A percentile compares a stretch with the other conserved stretches of the same genome.
Evolutionary conservation across 345 rosid species (phyloP).

Genomic region (Eucalyptus leucophloia): DNA sequence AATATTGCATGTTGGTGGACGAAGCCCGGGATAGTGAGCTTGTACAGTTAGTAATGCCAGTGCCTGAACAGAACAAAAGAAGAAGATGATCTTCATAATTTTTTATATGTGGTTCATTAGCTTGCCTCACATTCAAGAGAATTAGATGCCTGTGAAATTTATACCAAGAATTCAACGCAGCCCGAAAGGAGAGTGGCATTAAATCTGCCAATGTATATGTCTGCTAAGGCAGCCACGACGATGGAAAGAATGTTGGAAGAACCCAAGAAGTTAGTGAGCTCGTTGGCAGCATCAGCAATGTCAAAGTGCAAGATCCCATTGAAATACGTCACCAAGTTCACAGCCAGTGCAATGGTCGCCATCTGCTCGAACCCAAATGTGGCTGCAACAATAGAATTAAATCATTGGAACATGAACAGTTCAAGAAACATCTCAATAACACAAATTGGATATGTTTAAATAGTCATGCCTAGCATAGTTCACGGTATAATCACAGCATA

Average conservation of each 20-base stretch:
- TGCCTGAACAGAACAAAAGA: slow-evolving; percentile 12
- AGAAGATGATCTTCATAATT: background rate
- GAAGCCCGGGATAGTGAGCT: slow-evolving; percentile 33
- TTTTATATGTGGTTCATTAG: background rate
- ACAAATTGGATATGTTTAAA: background rate
- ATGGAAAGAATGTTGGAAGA: slow-evolving; percentile 28
- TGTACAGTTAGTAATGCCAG: slow-evolving; percentile 29
- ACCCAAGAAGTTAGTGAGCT: slow-evolving; percentile 46
- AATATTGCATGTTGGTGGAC: slow-evolving; percentile 33
- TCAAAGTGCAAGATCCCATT: slow-evolving; percentile 30
- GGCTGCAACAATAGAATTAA: slow-evolving; percentile 8
- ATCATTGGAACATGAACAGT: background rate
- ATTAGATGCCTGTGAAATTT: background rate
- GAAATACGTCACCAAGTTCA: slow-evolving; percentile 44
- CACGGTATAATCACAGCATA: background rate
- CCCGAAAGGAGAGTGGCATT: slow-evolving; percentile 28
- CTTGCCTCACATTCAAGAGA: background rate
- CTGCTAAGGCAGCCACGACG: slow-evolving; percentile 29
- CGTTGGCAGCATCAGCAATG: slow-evolving; percentile 45
- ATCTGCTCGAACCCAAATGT: slow-evolving; percentile 24
- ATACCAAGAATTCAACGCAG: slow-evolving; percentile 35
- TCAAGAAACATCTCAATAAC: background rate
- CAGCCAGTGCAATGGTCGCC: slow-evolving; percentile 28
- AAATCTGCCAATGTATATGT: slow-evolving; percentile 35
- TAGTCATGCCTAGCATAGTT: background rate